Evolutionary conservation across 192 early-diverging fungal genomes (phyloP).

Genomic region (Spinellus fusiger): DNA sequence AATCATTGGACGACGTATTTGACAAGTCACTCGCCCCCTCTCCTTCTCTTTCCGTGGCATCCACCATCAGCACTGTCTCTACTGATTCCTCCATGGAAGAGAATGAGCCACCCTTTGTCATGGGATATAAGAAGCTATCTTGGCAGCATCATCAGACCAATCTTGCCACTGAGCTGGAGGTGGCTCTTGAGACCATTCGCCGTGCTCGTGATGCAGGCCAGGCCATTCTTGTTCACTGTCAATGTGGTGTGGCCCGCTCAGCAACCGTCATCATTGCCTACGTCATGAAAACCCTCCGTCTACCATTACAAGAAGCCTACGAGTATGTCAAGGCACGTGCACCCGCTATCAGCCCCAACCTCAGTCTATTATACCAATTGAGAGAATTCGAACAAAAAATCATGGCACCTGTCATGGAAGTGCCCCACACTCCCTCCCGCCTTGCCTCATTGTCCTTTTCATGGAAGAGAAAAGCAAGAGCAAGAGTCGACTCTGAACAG

Average conservation of each 20-base stretch:
- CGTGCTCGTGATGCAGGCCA: conserved; percentile 41
- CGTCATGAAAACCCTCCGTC: conserved; percentile 66
- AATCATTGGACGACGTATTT: conserved; percentile 4
- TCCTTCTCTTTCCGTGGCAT: conserved; percentile 8
- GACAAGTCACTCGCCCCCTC: not conserved
- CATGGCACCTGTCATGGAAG: no score
- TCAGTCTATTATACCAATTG: conserved; percentile 75
- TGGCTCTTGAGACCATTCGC: conserved; percentile 66
- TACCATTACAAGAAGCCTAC: conserved; percentile 64
- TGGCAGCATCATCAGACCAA: conserved; percentile 76
- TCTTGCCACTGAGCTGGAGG: conserved; percentile 50
- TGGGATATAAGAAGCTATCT: conserved; percentile 54
- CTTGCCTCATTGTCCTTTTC: not conserved
- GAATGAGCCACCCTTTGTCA: conserved; percentile 3
- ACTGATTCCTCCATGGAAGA: not conserved
- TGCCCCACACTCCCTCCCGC: not conserved
- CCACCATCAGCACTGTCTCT: not conserved
- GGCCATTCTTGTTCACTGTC: conserved; percentile 80
- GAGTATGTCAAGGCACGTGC: conserved; percentile 65
- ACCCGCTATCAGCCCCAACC: conserved; percentile 77
- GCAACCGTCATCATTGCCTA: conserved; percentile 84
- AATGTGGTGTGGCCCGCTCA: conserved; percentile 85
- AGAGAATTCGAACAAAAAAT: conserved; percentile 54
- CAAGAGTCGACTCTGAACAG: no score
- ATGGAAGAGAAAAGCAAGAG: not conserved